Evolutionary conservation across 164 flowering plant species (phyloP), one percentile per base, ranked within the genome.

Genomic region (Vitis cinerea): DNA sequence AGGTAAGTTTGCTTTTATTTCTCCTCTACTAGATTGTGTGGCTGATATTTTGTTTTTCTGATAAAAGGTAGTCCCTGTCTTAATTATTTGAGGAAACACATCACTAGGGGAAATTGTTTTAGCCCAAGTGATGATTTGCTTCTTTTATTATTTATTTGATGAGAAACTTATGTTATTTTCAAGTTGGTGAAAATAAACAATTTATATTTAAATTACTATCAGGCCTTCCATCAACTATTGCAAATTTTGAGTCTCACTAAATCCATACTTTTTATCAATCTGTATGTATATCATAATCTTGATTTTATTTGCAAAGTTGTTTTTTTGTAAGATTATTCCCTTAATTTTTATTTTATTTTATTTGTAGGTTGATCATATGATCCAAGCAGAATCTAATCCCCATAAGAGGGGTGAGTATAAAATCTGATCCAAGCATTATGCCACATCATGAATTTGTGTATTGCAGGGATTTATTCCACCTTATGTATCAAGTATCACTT

Each of bases 251-350:
- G 82, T 91, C 95, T 63, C 98, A 96, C 71, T 98, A 96, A 74
- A 93, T 93, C 63, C 99, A 96, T 82, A 79, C 95, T 57, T 96
- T 96, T 78, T 96, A 93, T 83, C 97, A 96, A 88, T 85, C 98
- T 75, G 99, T 96, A 88, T 68, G 98, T 60, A 47, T 50, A 29
- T 44, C 57, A 10, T 14, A 23, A 10, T 27, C 30, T 17, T 56
- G 14, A 49, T 19, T 19, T 19, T 19, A 19, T 19, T 19, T 19
- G 23, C 23, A 19, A 19, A 19, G 23, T 19, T 13, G 60, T 0
- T 57, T 14, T 57, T 0, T 8, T 66, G 9, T 66, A 19, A 10
- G 13, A n/a, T 11, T 1, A 19, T 53, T 10, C 47, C 11, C 4
- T 16, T 8, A 16, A 0, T 50, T 17, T 9, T 15, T 2, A 44